A percentile compares a stretch with the other conserved stretches of the same genome.
phyloP scores from a whole-genome alignment of 345 rosid species.

The Anacardium occidentale region DNA sequence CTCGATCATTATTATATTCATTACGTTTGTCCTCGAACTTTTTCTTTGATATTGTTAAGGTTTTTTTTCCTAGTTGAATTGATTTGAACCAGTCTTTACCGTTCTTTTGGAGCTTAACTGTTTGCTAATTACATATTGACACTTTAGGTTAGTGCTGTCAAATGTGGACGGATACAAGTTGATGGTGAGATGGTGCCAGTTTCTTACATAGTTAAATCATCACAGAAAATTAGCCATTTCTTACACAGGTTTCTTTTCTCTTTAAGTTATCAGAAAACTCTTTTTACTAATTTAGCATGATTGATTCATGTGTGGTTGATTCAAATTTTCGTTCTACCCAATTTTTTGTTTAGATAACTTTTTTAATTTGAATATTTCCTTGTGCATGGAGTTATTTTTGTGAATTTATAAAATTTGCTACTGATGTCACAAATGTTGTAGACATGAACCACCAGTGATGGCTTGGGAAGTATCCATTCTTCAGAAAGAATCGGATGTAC shows the following conservation, averaged over 20 bases:
- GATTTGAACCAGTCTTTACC: neutral
- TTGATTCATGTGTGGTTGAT: neutral
- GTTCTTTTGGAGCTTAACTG: neutral
- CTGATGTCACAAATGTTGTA: slow-evolving; percentile 46
- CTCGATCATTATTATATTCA: neutral
- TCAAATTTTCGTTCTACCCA: neutral
- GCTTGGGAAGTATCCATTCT: slow-evolving; percentile 60
- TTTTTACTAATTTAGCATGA: neutral
- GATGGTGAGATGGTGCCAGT: slow-evolving; percentile 73
- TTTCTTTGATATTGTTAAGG: too few relatives aligned
- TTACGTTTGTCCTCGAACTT: neutral
- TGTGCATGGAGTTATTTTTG: slow-evolving; percentile 6
- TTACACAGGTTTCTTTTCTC: slow-evolving; percentile 60
- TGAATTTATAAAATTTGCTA: slow-evolving; percentile 22
- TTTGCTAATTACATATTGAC: neutral
- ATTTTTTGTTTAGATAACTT: neutral
- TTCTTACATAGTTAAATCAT: slow-evolving; percentile 67
- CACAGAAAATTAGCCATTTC: slow-evolving; percentile 89
- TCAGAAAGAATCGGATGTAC: slow-evolving; percentile 63
- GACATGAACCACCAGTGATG: slow-evolving; percentile 93
- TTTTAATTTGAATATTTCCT: neutral
- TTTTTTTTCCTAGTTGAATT: neutral
- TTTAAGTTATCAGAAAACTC: neutral
- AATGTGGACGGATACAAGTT: slow-evolving; percentile 83
- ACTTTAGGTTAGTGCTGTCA: slow-evolving; percentile 70